Conservation (phyloP, 176 grass and related monocot genomes). For the Paspalum notatum region DNA sequence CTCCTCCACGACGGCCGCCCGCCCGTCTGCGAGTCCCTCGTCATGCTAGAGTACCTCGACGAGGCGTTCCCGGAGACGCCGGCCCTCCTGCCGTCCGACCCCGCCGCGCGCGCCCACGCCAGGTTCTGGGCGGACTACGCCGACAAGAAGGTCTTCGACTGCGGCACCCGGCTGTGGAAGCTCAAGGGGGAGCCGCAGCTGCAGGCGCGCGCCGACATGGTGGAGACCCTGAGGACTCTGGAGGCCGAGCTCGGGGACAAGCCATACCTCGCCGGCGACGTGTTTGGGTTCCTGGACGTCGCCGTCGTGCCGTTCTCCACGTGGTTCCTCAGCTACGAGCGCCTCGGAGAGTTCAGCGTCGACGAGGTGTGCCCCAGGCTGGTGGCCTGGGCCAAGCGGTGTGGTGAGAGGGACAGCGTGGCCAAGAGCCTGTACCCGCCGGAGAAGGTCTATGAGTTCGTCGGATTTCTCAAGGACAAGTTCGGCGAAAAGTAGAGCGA, state of each 20-base stretch:
- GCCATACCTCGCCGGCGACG: constrained; percentile 44
- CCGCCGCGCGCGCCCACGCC: constrained; percentile 33
- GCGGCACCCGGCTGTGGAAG: constrained; percentile 37
- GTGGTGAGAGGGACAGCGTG: constrained; percentile 51
- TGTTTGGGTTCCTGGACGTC: constrained; percentile 53
- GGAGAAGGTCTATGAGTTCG: neutral
- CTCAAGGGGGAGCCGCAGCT: neutral
- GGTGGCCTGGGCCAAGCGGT: constrained; percentile 42
- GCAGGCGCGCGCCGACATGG: constrained; percentile 39
- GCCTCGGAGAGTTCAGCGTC: constrained; percentile 37
- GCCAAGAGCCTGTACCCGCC: neutral
- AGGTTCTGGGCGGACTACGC: constrained; percentile 53
- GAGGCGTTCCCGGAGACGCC: constrained; percentile 36
- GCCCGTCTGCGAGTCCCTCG: constrained; percentile 51
- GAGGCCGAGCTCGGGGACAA: constrained; percentile 51
- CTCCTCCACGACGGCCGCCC: constrained; percentile 52
- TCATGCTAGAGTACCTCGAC: constrained; percentile 67
- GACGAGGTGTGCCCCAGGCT: constrained; percentile 38
- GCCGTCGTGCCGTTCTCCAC: constrained; percentile 37
- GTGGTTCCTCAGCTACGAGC: constrained; percentile 38
- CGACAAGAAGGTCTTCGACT: constrained; percentile 50
- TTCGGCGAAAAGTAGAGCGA: neutral
- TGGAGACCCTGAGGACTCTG: constrained; percentile 10
- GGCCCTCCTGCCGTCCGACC: constrained; percentile 26
- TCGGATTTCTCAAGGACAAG: neutral